Evolutionary conservation across 1,139 yeast species (phyloP).

Genomic region (Meyerozyma athensensis): DNA sequence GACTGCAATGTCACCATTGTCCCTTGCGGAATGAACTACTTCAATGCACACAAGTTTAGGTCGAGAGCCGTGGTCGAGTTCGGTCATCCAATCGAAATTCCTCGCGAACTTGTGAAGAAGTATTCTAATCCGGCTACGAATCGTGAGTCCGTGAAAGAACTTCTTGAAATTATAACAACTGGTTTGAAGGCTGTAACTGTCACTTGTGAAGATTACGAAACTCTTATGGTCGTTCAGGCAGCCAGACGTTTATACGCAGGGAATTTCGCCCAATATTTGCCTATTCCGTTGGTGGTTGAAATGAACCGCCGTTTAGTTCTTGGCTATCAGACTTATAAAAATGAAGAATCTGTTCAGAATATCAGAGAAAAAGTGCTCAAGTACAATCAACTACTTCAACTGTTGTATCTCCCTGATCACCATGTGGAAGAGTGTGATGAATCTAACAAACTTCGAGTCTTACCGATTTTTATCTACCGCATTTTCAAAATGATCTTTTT

Average conservation of each 20-base stretch:
- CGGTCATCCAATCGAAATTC: conserved; percentile 80
- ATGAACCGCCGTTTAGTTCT: conserved; percentile 80
- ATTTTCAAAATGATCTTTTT: conserved; percentile 50
- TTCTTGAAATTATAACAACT: conserved; percentile 66
- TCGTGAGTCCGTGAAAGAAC: conserved; percentile 29
- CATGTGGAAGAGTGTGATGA: conserved; percentile 68
- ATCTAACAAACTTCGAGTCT: conserved; percentile 40
- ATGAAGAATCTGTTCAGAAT: conserved; percentile 63
- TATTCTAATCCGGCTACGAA: conserved; percentile 64
- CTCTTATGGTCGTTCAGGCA: conserved; percentile 88
- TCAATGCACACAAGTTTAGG: conserved; percentile 91
- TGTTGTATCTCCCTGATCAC: conserved; percentile 82
- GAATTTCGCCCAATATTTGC: conserved; percentile 33
- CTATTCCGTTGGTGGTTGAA: conserved; percentile 80
- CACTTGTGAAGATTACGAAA: conserved; percentile 87
- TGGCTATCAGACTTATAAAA: conserved; percentile 71
- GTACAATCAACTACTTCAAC: conserved; percentile 64
- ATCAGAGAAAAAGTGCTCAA: conserved; percentile 56
- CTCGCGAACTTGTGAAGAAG: conserved; percentile 56
- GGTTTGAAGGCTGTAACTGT: conserved; percentile 88
- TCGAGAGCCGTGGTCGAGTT: conserved; percentile 93
- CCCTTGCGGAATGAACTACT: conserved; percentile 96
- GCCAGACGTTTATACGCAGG: conserved; percentile 87
- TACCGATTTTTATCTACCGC: conserved; percentile 48
- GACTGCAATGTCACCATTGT: conserved; percentile 62